A percentile compares a stretch with the other conserved stretches of the same genome.
These are phyloP conservation scores for Davidsoniella virescens DNA, from an alignment of 2,329 filamentous ascomycete genomes.

Conservation along the genomic window DNA sequence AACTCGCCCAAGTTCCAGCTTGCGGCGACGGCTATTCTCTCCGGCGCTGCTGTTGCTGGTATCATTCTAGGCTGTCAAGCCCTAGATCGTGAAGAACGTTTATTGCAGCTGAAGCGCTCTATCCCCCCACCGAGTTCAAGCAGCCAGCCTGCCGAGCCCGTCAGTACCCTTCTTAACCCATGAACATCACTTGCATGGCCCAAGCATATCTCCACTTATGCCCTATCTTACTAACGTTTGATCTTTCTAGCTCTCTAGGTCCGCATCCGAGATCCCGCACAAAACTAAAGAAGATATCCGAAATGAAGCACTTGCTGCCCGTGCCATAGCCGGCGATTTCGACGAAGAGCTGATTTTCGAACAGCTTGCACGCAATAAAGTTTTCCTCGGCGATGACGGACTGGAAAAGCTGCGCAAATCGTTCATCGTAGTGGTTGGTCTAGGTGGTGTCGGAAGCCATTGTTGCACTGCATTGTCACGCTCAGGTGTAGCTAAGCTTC, in stretches of 20 bases:
- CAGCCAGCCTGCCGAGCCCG: constrained; percentile 11
- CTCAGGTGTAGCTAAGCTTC: constrained; percentile 74
- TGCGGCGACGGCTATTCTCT: constrained; percentile 52
- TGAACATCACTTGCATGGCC: background rate
- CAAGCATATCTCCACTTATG: too few species aligned
- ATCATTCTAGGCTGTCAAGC: constrained; percentile 46
- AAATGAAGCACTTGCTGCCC: constrained; percentile 39
- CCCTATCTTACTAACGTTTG: background rate
- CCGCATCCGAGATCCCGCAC: constrained; percentile 34
- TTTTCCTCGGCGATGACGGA: constrained; percentile 74
- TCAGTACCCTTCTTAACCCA: constrained; percentile 2
- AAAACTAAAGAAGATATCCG: constrained; percentile 45
- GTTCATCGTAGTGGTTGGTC: constrained; percentile 81
- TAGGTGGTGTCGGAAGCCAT: constrained; percentile 89
- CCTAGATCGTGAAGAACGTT: constrained; percentile 35
- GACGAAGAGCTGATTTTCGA: constrained; percentile 77
- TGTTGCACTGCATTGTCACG: constrained; percentile 71
- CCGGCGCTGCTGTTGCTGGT: constrained; percentile 43
- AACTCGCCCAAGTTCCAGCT: constrained; percentile 40
- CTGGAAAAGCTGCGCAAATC: constrained; percentile 62
- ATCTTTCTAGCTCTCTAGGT: constrained; percentile 38
- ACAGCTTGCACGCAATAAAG: constrained; percentile 81
- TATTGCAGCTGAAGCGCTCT: constrained; percentile 42
- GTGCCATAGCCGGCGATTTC: constrained; percentile 47
- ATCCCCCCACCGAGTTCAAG: constrained; percentile 28